Percentiles rank a stretch among this genome's conserved stretches.
Conservation (phyloP, 495 filamentous ascomycete genomes). For the Saxophila tyrrhenica region DNA sequence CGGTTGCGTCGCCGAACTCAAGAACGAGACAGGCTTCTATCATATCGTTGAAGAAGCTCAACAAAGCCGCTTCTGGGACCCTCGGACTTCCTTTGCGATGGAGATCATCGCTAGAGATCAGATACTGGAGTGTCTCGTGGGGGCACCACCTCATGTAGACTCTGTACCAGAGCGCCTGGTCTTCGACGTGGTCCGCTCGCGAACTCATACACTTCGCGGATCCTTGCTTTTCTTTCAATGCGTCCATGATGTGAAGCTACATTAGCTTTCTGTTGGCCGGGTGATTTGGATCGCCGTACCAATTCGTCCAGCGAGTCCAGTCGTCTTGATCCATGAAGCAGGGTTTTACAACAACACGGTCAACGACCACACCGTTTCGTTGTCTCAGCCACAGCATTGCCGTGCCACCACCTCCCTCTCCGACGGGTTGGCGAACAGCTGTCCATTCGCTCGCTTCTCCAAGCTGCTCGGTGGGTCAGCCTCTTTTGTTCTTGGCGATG, state of each 20-base stretch:
- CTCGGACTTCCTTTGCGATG: not conserved
- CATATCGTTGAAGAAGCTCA: not conserved
- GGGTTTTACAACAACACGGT: not conserved
- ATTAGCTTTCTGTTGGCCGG: not conserved
- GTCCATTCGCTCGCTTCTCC: no score
- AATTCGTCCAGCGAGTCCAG: not conserved
- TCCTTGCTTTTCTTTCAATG: not conserved
- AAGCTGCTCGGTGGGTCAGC: no score
- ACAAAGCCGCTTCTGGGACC: not conserved
- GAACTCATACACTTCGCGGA: not conserved
- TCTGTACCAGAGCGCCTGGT: no score
- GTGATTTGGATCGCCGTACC: not conserved
- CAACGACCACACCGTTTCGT: not conserved
- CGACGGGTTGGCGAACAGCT: no score
- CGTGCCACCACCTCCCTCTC: not conserved
- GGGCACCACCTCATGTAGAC: no score
- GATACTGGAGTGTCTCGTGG: not conserved
- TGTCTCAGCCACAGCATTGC: not conserved
- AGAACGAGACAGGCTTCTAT: not conserved
- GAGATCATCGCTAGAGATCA: no score
- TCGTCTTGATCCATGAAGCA: not conserved
- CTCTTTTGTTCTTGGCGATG: no score
- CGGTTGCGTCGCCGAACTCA: not conserved
- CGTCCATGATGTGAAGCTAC: not conserved
- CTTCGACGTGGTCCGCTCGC: no score